These are phyloP conservation scores for Phytophthora pistaciae DNA, from an alignment of 352 stramenopile species.

Conservation along the genomic window DNA sequence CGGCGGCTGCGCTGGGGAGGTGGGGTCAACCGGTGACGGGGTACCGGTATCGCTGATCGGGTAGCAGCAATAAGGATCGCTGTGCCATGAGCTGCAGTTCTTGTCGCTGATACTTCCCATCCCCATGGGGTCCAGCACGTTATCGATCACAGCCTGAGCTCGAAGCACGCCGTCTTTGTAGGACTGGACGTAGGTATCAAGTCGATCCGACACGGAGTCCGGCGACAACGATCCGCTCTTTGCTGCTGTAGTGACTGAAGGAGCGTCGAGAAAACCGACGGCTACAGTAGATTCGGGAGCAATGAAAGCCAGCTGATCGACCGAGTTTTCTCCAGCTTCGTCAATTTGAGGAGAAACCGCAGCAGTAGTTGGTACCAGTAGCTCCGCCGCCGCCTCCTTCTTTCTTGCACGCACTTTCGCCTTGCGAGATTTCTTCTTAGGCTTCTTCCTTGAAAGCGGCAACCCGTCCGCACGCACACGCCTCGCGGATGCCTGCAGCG, in stretches of 20 bases:
- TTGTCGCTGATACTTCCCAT: slow-evolving; percentile 19
- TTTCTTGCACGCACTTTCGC: slow-evolving; percentile 9
- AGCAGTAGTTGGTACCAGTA: neutral
- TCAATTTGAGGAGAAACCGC: neutral
- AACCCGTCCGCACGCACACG: neutral
- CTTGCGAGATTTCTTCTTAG: slow-evolving; percentile 30
- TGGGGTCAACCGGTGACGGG: slow-evolving; percentile 18
- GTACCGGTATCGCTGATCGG: slow-evolving; percentile 1
- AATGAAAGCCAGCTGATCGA: neutral
- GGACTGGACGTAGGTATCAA: slow-evolving; percentile 13
- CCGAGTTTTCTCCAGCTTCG: neutral
- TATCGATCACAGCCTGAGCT: slow-evolving; percentile 38
- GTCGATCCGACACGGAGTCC: slow-evolving; percentile 39
- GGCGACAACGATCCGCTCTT: slow-evolving; percentile 42
- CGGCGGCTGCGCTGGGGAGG: slow-evolving; percentile 29
- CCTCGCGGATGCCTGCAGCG: slow-evolving; percentile 72
- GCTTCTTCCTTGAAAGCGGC: slow-evolving; percentile 11
- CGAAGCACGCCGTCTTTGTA: slow-evolving; percentile 20
- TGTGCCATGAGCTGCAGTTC: slow-evolving; percentile 5
- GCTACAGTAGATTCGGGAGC: neutral
- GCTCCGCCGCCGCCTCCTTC: neutral
- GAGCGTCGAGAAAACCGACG: neutral
- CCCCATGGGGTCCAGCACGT: slow-evolving; percentile 41
- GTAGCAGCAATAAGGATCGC: slow-evolving; percentile 3
- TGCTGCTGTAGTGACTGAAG: neutral